Base-by-base conservation (phyloP, 148 eudicot species). In the Persicaria tinctoria region DNA sequence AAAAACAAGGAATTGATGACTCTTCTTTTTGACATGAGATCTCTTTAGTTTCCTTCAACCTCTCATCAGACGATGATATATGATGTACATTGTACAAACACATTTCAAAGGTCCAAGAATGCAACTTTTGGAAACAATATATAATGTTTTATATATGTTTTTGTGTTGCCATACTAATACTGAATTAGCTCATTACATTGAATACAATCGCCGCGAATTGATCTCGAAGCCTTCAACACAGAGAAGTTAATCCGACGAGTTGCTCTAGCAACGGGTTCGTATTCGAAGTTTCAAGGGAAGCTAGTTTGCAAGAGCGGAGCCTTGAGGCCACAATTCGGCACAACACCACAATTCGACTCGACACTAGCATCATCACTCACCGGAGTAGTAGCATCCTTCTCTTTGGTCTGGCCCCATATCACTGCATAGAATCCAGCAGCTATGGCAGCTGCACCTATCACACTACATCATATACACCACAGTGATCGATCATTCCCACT, bases 321-420 rank as follows among this genome's bases (percentile, higher is more conserved):
- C 70, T 41, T 64, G 0, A 46, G 70, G n/a, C 32, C 27, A 23
- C 70, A 66, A 66, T 27, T 60, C 14, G 45, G 23, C 68, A 23
- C 70, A 8, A 41, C n/a, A 38, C 32, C 27, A 23, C 70, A 66
- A 66, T 27, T 60, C 14, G 68, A 60, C 68, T 60, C 70, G 17
- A 41, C n/a, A 38, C 3, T 12, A 14, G 5, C 70, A 7, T 13
- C 47, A 32, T 12, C 68, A 73, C 62, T n/a, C 0, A 20, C 46
- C 45, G 32, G 50, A 55, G 48, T 72, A 72, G 47, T 46, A 32
- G 41, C 41, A 46, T 76, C 80, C 78, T 83, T 78, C 76, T 83
- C 84, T 77, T 51, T 77, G 55, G 82, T 74, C 78, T 84, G 82
- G 46, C 86, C 84, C 84, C 86, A 81, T 18, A 81, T 77, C 50